Evolutionary conservation across 192 early-diverging fungal species (phyloP), one percentile per base, ranked within the genome.

Genomic region (Radiomyces spectabilis): DNA sequence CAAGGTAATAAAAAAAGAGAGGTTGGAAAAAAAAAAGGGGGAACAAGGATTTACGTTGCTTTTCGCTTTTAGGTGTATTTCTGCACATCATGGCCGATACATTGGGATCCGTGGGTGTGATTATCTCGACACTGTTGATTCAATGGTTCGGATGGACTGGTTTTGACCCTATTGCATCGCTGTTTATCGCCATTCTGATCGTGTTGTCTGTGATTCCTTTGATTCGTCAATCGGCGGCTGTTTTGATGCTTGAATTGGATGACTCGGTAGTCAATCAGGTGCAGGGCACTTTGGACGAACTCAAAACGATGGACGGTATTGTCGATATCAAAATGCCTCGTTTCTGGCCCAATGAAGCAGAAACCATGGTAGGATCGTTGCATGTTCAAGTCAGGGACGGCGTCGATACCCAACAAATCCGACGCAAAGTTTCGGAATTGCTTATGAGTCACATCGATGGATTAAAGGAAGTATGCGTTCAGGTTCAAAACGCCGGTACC

Each of bases 51-150:
- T 19, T 10, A 27, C 19, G 2, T 32, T 10, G 31, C 19, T n/a
- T 29, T 54, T 62, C 18, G 24, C 12, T 18, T 7, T 21, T 35
- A 75, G 81, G 85, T 32, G 89, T 98, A 38, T 98, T 95, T 57
- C 68, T 98, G 31, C 95, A 98, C 53, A 85, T 98, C 29, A 69
- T 98, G 57, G 88, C 93, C 5, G 95, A 98, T 66, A 93, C 95
- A 2, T 73, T 98, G 16, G 95, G 95, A 25, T 94, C 91, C 32
- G 90, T 93, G 1, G 95, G 95, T 50, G 95, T 98, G 1, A 94
- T 98, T 44, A 81, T 94, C n/a, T 95, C 93, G 0, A 91, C 91
- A 0, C 56, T 98, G 19, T 68, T 95, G 30, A 93, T 98, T 35
- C 77, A 89, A 59, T 79, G 66, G 61, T 94, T 92, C 66, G 92